Evolutionary conservation across 1,284 basidiomycete species (phyloP).

Genomic region (Puccinia polysora): DNA sequence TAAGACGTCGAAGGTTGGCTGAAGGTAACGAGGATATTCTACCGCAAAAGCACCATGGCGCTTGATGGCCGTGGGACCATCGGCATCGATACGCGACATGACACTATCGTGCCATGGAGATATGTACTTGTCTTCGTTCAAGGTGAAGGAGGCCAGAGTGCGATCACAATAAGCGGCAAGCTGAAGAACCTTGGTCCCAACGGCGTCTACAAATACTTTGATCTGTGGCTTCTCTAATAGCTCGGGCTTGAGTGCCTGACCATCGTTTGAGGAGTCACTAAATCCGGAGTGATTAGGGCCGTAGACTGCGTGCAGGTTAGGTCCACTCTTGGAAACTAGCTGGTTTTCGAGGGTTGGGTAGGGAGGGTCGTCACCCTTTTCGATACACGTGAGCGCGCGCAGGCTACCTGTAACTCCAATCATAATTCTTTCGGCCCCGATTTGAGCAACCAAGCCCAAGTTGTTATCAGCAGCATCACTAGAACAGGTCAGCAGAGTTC

Average conservation of each 20-base stretch:
- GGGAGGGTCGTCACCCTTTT: conserved; percentile 38
- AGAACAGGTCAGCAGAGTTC: conserved; percentile 26
- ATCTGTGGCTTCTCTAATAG: conserved; percentile 37
- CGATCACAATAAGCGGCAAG: conserved; percentile 43
- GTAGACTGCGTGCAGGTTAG: conserved; percentile 1
- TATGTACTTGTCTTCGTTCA: conserved; percentile 36
- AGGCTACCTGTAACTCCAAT: conserved; percentile 40
- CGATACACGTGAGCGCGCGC: conserved; percentile 35
- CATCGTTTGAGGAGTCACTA: conserved; percentile 21
- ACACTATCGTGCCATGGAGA: conserved; percentile 37
- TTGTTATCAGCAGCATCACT: conserved; percentile 27
- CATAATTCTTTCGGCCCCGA: conserved; percentile 40
- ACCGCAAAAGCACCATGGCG: conserved; percentile 60
- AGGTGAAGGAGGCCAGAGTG: conserved; percentile 31
- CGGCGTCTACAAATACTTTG: conserved; percentile 42
- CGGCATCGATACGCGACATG: conserved; percentile 11
- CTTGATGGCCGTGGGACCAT: conserved; percentile 54
- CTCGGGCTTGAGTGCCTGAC: conserved; percentile 29
- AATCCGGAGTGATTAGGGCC: conserved; percentile 8
- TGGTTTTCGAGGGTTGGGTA: conserved; percentile 31
- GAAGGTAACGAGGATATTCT: conserved; percentile 65
- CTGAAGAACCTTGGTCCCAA: conserved; percentile 41
- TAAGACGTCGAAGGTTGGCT: conserved; percentile 68
- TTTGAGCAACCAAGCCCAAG: conserved; percentile 34
- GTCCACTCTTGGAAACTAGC: background rate